Evolutionary conservation across 2,329 filamentous ascomycete genomes (phyloP).

Genomic region (Ramularia endophylla): DNA sequence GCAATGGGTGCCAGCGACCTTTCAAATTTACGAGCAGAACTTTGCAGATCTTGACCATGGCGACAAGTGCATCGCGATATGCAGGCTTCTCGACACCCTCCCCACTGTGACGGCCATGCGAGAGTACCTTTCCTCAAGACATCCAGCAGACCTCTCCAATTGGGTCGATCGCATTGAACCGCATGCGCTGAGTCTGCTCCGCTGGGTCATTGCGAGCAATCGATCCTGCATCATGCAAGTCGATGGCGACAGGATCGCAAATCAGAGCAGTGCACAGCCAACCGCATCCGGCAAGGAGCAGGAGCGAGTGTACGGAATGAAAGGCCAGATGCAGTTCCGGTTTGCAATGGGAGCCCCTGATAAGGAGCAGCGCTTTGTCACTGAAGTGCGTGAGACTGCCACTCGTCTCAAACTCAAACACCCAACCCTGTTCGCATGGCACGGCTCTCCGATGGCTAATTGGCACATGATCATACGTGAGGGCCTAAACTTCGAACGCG

Average conservation of each 20-base stretch:
- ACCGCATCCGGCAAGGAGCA: constrained; percentile 17
- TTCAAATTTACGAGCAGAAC: constrained; percentile 48
- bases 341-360: constrained; percentile 85
- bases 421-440: constrained; percentile 79
- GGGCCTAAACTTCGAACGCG: constrained; percentile 66
- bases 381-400: constrained; percentile 50
- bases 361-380: constrained; percentile 70
- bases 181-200: constrained; percentile 61
- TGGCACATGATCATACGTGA: constrained; percentile 88
- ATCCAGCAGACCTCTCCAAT: constrained; percentile 36
- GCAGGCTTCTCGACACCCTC: constrained; percentile 51
- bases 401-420: constrained; percentile 38
- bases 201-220: constrained; percentile 89
- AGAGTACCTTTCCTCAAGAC: constrained; percentile 37
- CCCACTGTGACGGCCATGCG: constrained; percentile 58
- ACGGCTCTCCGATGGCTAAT: constrained; percentile 69
- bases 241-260: no score
- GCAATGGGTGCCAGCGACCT: constrained; percentile 30
- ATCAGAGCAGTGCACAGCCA: constrained; percentile 1
- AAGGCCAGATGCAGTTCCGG: constrained; percentile 70
- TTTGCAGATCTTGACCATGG: constrained; percentile 49
- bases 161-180: constrained; percentile 59
- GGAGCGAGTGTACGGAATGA: constrained; percentile 55
- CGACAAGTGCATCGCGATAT: constrained; percentile 46
- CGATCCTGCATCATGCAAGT: constrained; percentile 79